These are phyloP conservation scores for Pseudozyma sp. DNA, from an alignment of 1,284 basidiomycete genomes.

Conservation along the genomic window DNA sequence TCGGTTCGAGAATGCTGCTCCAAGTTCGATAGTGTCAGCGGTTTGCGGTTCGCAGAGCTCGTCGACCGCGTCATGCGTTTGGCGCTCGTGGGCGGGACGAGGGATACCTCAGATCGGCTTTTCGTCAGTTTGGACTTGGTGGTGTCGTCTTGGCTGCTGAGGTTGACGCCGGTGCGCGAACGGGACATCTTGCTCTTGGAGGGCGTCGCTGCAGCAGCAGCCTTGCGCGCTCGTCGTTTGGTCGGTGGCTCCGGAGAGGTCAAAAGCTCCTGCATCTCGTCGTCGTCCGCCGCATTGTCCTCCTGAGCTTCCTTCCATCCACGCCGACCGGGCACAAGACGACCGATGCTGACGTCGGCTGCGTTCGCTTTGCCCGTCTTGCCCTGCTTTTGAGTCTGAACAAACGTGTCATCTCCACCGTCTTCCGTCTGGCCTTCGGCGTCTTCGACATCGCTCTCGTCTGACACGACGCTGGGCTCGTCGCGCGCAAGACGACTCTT, in stretches of 20 bases:
- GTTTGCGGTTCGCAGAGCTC: slow-evolving; percentile 41
- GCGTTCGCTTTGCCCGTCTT: background rate
- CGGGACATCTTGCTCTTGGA: slow-evolving; percentile 27
- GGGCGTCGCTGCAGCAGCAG: slow-evolving; percentile 5
- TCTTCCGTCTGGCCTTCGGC: slow-evolving; percentile 11
- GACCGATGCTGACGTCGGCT: slow-evolving; percentile 34
- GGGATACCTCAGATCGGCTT: slow-evolving; percentile 16
- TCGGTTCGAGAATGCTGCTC: slow-evolving; percentile 26
- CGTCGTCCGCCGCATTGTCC: slow-evolving; percentile 9
- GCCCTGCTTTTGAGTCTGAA: slow-evolving; percentile 7
- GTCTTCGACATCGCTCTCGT: slow-evolving; percentile 20
- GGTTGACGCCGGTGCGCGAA: slow-evolving; percentile 22
- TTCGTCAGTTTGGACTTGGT: slow-evolving; percentile 11
- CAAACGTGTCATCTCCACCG: slow-evolving; percentile 41
- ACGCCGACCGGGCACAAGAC: slow-evolving; percentile 38
- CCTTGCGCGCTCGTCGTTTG: slow-evolving; percentile 32
- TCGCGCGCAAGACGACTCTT: slow-evolving; percentile 29
- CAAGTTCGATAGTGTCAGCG: slow-evolving; percentile 44
- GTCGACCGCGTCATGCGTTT: slow-evolving; percentile 39
- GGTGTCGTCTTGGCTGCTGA: slow-evolving; percentile 2
- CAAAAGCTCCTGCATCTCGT: slow-evolving; percentile 10
- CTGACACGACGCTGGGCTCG: slow-evolving; percentile 8
- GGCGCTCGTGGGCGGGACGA: background rate
- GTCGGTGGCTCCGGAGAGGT: slow-evolving; percentile 22
- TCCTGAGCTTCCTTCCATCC: slow-evolving; percentile 36